These are phyloP conservation scores for Colletotrichum salicis DNA, from an alignment of 2,329 filamentous ascomycete genomes.

Conservation along the genomic window DNA sequence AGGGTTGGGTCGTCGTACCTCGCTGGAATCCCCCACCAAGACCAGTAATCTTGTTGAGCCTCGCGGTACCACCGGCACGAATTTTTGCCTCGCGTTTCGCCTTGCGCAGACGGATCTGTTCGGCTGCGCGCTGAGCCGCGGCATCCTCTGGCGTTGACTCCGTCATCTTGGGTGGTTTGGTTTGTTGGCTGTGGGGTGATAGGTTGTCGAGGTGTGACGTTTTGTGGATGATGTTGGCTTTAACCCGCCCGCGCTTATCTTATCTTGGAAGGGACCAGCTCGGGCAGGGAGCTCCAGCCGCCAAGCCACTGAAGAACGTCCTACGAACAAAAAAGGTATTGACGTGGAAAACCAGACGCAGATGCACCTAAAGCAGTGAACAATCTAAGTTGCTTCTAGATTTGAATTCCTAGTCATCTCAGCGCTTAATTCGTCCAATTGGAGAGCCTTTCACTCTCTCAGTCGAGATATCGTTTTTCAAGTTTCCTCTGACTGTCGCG, in stretches of 20 bases:
- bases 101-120: conserved; percentile 79
- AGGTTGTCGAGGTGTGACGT: conserved; percentile 24
- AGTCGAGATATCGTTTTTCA: neutral
- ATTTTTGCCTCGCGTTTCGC: conserved; percentile 85
- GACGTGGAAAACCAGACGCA: neutral
- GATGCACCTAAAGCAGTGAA: no score
- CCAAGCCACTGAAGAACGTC: neutral
- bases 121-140: conserved; percentile 63
- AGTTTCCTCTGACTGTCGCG: neutral
- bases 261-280: conserved; percentile 28
- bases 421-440: neutral
- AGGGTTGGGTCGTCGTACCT: conserved; percentile 48
- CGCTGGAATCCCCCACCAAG: conserved; percentile 67
- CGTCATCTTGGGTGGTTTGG: conserved; percentile 48
- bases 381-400: no score
- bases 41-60: conserved; percentile 80
- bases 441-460: neutral
- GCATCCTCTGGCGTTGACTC: conserved; percentile 57
- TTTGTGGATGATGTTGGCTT: conserved; percentile 26
- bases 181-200: conserved; percentile 14
- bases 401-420: neutral
- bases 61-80: conserved; percentile 73
- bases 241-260: conserved; percentile 31
- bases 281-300: neutral
- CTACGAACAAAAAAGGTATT: no score